phyloP scores from a whole-genome alignment of 345 rosid species.

The Sapria himalayana region DNA sequence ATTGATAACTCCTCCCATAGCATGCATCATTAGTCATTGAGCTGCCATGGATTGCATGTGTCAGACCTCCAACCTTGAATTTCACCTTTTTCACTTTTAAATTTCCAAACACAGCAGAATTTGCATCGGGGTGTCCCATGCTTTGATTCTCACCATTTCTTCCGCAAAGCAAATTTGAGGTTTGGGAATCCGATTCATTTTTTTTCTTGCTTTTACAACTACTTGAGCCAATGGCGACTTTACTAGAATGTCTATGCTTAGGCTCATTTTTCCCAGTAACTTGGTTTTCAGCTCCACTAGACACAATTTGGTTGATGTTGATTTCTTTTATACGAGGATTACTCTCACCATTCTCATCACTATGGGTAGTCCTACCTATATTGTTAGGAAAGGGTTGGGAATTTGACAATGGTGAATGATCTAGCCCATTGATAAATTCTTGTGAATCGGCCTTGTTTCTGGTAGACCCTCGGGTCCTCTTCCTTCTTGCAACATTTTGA shows the following conservation, averaged over 20 bases:
- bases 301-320: conserved; percentile 41
- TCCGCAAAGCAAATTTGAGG: conserved; percentile 8
- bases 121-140: conserved; percentile 16
- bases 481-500: conserved; percentile 39
- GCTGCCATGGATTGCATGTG: conserved; percentile 29
- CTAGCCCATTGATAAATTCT: conserved; percentile 14
- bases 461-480: conserved; percentile 42
- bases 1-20: conserved; percentile 17
- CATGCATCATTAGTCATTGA: conserved; percentile 24
- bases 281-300: conserved; percentile 18
- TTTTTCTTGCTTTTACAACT: conserved; percentile 26
- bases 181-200: conserved; percentile 10
- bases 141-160: conserved; percentile 26
- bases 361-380: conserved; percentile 33
- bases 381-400: conserved; percentile 24
- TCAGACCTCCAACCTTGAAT: conserved; percentile 44
- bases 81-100: conserved; percentile 46
- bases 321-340: conserved; percentile 43
- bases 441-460: conserved; percentile 42
- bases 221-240: conserved; percentile 72
- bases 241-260: conserved; percentile 27
- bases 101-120: conserved; percentile 17
- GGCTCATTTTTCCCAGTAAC: conserved; percentile 18
- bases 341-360: conserved; percentile 39
- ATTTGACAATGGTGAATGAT: conserved; percentile 16